Evolutionary conservation across 2,329 filamentous ascomycete species (phyloP).

Genomic region (Aspergillus versicolor): DNA sequence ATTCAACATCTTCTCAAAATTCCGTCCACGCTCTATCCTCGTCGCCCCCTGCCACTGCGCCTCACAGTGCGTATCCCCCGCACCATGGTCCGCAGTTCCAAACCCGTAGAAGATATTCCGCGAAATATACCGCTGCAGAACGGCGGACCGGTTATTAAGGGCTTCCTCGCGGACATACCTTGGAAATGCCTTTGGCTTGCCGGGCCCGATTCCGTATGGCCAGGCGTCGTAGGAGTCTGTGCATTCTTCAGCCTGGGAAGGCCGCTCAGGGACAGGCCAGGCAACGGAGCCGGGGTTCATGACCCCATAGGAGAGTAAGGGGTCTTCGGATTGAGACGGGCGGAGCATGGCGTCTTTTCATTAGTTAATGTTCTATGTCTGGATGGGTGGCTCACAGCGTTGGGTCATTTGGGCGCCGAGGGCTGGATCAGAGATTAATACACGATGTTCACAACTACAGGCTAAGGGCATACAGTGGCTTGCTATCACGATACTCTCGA

Average conservation of each 20-base stretch:
- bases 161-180: not conserved
- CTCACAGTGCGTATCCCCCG: not conserved
- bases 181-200: not conserved
- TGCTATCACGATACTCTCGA: not conserved
- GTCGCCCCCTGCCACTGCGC: not conserved
- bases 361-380: not conserved
- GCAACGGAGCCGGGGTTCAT: slow-evolving; percentile 1
- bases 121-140: not conserved
- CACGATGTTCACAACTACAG: not conserved
- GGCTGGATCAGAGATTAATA: not conserved
- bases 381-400: not conserved
- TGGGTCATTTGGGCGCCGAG: not conserved
- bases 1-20: not conserved
- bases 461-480: not conserved
- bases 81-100: not conserved
- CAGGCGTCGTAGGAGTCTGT: not conserved
- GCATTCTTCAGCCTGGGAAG: not conserved
- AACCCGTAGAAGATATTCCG: not conserved
- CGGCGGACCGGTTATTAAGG: not conserved
- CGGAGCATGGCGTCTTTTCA: not conserved
- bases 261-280: not conserved
- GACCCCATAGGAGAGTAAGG: not conserved
- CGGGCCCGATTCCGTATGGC: not conserved
- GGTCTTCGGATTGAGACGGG: not conserved
- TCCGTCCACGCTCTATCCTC: not conserved